phyloP scores from a whole-genome alignment of 768 basidiomycete species.

The Xerocomellus intermedius region DNA sequence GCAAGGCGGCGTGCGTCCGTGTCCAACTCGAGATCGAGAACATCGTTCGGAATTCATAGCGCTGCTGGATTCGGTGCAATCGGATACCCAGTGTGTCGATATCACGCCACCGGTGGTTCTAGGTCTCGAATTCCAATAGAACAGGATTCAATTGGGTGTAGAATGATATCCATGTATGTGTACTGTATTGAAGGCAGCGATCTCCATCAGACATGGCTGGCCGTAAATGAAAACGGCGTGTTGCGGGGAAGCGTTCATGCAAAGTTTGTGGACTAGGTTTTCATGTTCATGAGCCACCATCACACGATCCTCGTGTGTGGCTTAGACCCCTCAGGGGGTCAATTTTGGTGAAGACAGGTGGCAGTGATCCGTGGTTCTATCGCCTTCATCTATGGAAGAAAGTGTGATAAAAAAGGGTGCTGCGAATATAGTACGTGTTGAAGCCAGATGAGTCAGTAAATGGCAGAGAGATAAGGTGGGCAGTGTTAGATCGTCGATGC shows the following conservation, averaged over 20 bases:
- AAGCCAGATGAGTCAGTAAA: neutral
- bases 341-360: slow-evolving; percentile 10
- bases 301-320: slow-evolving; percentile 22
- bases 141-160: slow-evolving; percentile 8
- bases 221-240: slow-evolving; percentile 27
- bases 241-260: slow-evolving; percentile 26
- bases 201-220: slow-evolving; percentile 3
- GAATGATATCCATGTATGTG: slow-evolving; percentile 14
- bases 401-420: slow-evolving; percentile 9
- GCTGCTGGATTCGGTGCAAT: slow-evolving; percentile 9
- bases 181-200: slow-evolving; percentile 7
- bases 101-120: slow-evolving; percentile 19
- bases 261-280: slow-evolving; percentile 21
- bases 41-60: slow-evolving; percentile 41
- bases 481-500: slow-evolving; percentile 14
- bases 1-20: slow-evolving; percentile 60
- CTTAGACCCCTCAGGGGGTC: slow-evolving; percentile 8
- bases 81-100: neutral
- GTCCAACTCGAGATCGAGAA: slow-evolving; percentile 66
- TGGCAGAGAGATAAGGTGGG: slow-evolving; percentile 1
- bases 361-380: slow-evolving; percentile 17
- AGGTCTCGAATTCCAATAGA: slow-evolving; percentile 3
- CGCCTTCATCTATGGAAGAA: slow-evolving; percentile 11
- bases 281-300: neutral
- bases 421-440: neutral